These are phyloP conservation scores for Dipteronia sinensis DNA, from an alignment of 345 rosid genomes.

Conservation along the genomic window DNA sequence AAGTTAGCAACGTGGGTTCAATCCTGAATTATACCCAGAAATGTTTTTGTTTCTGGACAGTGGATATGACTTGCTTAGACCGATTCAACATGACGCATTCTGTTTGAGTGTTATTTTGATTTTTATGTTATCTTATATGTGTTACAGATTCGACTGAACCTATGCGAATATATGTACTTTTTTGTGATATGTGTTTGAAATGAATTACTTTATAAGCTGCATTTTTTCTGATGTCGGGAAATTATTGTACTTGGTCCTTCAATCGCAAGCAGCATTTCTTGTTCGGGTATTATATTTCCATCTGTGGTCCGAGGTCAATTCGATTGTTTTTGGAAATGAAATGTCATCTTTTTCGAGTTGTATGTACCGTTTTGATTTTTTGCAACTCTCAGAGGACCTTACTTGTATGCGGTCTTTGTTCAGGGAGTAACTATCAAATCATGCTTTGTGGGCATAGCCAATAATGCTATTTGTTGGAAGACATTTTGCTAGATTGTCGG, in stretches of 20 bases:
- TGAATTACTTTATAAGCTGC: not conserved
- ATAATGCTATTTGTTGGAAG: not conserved
- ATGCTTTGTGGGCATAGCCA: not conserved
- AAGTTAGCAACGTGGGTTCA: not conserved
- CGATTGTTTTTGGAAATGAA: not conserved
- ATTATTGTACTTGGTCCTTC: not conserved
- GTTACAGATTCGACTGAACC: not conserved
- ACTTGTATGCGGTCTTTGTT: not conserved
- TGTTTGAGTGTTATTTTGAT: not conserved
- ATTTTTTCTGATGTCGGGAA: not conserved
- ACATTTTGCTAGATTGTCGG: conserved; percentile 3
- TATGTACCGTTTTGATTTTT: not conserved
- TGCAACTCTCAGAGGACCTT: not conserved
- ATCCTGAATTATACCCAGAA: not conserved
- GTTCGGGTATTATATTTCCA: not conserved
- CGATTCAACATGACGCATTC: not conserved
- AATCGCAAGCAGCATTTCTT: not conserved
- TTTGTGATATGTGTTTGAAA: not conserved
- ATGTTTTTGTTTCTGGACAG: not conserved
- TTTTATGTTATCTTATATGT: not conserved
- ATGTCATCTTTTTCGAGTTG: not conserved
- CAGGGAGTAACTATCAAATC: not conserved
- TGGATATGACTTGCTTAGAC: not conserved
- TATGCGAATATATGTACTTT: not conserved
- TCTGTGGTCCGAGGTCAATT: not conserved